phyloP scores from a whole-genome alignment of 495 filamentous ascomycete species.

The Darksidea phi region DNA sequence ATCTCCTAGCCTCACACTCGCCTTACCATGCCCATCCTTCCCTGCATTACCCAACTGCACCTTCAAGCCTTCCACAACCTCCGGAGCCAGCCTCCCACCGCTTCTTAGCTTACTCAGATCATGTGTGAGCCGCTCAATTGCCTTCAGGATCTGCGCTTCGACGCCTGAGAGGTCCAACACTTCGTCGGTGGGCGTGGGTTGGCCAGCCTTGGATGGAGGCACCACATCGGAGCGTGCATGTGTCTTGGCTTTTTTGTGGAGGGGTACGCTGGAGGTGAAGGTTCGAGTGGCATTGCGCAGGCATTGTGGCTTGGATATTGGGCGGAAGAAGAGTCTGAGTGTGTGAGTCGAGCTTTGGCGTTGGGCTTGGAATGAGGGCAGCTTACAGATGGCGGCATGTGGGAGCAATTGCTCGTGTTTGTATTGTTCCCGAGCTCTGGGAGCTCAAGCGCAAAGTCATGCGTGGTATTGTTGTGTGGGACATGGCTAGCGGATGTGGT shows the following conservation, averaged over 20 bases:
- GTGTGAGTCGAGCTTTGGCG: background rate
- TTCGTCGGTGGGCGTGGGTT: constrained; percentile 46
- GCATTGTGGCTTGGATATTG: background rate
- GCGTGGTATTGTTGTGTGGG: background rate
- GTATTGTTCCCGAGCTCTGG: background rate
- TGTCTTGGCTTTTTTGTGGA: constrained; percentile 42
- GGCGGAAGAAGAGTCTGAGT: background rate
- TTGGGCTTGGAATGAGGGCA: background rate
- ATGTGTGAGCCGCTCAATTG: constrained; percentile 57
- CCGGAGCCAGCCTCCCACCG: constrained; percentile 68
- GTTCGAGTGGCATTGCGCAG: background rate
- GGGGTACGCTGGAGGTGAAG: constrained; percentile 32
- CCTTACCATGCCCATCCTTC: constrained; percentile 37
- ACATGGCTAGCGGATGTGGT: background rate
- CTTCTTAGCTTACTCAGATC: constrained; percentile 65
- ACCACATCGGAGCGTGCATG: constrained; percentile 31
- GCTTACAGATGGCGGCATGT: constrained; percentile 1
- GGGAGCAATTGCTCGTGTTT: constrained; percentile 7
- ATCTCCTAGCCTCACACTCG: constrained; percentile 61
- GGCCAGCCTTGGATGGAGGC: constrained; percentile 18
- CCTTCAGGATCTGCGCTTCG: constrained; percentile 56
- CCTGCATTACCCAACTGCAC: constrained; percentile 50
- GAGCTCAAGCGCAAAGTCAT: background rate
- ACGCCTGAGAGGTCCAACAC: constrained; percentile 69
- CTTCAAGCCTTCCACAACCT: constrained; percentile 61